Evolutionary conservation across 2,329 filamentous ascomycete species (phyloP).

Genomic region (Ceratocystis albifundus): DNA sequence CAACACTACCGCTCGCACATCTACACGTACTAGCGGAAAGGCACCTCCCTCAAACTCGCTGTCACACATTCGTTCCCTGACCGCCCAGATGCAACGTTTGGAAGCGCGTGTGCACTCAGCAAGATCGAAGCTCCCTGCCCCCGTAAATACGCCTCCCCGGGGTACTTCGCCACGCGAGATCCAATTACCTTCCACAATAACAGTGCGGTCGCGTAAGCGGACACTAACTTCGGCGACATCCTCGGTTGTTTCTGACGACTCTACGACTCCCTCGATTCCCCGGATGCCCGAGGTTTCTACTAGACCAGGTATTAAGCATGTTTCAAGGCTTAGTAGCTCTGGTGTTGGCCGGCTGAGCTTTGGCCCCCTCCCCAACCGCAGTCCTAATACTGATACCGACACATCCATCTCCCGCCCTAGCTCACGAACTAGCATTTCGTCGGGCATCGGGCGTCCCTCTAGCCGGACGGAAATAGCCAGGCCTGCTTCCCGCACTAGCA

Average conservation of each 20-base stretch:
- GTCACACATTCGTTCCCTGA: conserved; percentile 83
- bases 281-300: conserved; percentile 28
- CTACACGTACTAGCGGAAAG: conserved; percentile 37
- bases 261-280: conserved; percentile 34
- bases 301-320: conserved; percentile 36
- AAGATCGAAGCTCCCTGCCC: conserved; percentile 80
- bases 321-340: conserved; percentile 49
- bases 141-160: conserved; percentile 63
- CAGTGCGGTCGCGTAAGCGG: conserved; percentile 59
- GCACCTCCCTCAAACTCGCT: conserved; percentile 58
- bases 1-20: conserved; percentile 39
- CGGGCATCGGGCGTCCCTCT: conserved; percentile 39
- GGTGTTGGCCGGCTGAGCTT: conserved; percentile 53
- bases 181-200: conserved; percentile 45
- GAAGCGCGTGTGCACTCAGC: conserved; percentile 87
- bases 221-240: conserved; percentile 45
- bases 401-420: conserved; percentile 50
- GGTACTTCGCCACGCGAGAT: conserved; percentile 55
- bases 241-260: conserved; percentile 39
- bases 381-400: conserved; percentile 36
- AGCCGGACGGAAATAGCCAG: conserved; percentile 47
- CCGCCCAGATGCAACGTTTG: conserved; percentile 92
- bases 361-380: conserved; percentile 48
- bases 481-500: conserved; percentile 54
- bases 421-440: conserved; percentile 56